Base-by-base conservation (phyloP, 257 asterid genomes). In the Jaltomata sinuosa region DNA sequence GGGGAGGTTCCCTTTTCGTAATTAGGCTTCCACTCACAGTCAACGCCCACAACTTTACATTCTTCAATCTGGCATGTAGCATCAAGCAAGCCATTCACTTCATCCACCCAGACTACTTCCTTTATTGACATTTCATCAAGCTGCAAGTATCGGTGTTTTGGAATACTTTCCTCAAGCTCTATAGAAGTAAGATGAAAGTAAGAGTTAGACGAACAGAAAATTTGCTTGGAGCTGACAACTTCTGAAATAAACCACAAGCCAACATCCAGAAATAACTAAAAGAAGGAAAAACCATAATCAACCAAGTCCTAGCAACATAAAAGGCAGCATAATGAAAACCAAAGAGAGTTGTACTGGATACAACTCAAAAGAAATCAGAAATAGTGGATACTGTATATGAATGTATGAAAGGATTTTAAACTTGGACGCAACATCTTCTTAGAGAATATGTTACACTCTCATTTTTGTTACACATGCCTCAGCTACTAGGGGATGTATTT, bases 11-110 rank as follows among this genome's bases (percentile, higher is more conserved):
- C 98, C 89, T 95, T 97, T 86, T 79, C 94, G 84, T 90, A 95
- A 86, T 87, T 93, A 69, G 98, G 98, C 87, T 93, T 95, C 99
- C 99, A 97, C 87, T 97, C 99, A 89, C 98, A 94, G 87, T 97
- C 99, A 85, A 97, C 25, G 79, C 99, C 99, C 64, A 97, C 81
- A 82, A 97, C 92, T 91, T 95, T 94, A 88, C 95, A 94, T 85
- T 89, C 90, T 91, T 92, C 92, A n/a, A 97, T 87, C 87, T 94
- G 85, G 83, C 76, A 3, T 80, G 91, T 88, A 84, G 98, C 97
- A 81, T 84, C 92, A 80, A 49, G 89, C 88, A 97, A 88, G 79
- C 88, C 85, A 89, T 88, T 88, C 29, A 64, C 84, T 68, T 93
- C 93, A 84, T 95, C 98, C 77, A 97, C 96, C 98, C 96, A 97